These are phyloP conservation scores for Lachancea sp. DNA, from an alignment of 805 yeast genomes.

Conservation along the genomic window DNA sequence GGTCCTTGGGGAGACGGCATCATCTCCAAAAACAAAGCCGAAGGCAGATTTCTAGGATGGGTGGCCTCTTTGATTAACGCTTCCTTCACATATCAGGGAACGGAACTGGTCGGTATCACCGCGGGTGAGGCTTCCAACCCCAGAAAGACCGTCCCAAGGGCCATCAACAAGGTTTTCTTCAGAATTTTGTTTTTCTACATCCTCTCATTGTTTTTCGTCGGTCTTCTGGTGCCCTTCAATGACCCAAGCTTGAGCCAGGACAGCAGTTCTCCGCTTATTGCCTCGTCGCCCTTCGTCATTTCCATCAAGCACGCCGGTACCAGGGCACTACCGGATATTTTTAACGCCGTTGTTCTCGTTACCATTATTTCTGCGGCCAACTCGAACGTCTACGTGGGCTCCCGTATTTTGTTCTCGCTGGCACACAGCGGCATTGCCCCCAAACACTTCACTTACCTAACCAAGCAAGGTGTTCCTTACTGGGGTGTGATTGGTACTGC, in stretches of 20 bases:
- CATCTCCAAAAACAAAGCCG: slow-evolving; percentile 34
- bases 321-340: slow-evolving; percentile 56
- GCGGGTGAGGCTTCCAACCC: slow-evolving; percentile 61
- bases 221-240: slow-evolving; percentile 56
- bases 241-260: slow-evolving; percentile 40
- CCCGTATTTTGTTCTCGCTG: slow-evolving; percentile 59
- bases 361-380: slow-evolving; percentile 74
- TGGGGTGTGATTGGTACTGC: slow-evolving; percentile 50
- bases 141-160: slow-evolving; percentile 61
- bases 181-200: slow-evolving; percentile 59
- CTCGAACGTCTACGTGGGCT: slow-evolving; percentile 67
- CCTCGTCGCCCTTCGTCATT: slow-evolving; percentile 62
- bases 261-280: slow-evolving; percentile 32
- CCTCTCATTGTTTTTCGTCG: slow-evolving; percentile 54
- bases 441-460: slow-evolving; percentile 46
- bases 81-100: slow-evolving; percentile 55
- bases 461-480: slow-evolving; percentile 54
- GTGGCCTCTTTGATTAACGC: slow-evolving; percentile 47
- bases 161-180: slow-evolving; percentile 57
- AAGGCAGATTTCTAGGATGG: slow-evolving; percentile 49
- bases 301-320: slow-evolving; percentile 66
- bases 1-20: slow-evolving; percentile 64
- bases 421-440: slow-evolving; percentile 59
- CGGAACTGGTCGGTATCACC: slow-evolving; percentile 52
- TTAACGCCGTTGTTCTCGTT: slow-evolving; percentile 62